These are phyloP conservation scores for Eucalyptus curtisii DNA, from an alignment of 345 rosid genomes.

Conservation along the genomic window DNA sequence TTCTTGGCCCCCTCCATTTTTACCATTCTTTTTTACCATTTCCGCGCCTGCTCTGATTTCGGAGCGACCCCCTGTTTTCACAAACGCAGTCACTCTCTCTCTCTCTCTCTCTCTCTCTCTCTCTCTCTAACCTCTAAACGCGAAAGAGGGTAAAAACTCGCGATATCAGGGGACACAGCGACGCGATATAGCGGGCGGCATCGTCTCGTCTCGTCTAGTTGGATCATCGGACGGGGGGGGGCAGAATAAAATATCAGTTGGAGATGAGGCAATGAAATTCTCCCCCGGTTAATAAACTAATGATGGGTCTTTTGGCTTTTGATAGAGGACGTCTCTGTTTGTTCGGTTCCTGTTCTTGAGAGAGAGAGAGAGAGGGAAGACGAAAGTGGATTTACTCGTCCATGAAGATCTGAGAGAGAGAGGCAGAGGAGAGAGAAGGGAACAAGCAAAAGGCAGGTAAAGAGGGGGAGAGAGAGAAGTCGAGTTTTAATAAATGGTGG, in stretches of 20 bases:
- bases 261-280: neutral
- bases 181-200: neutral
- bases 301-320: neutral
- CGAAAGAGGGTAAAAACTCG: neutral
- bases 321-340: constrained; percentile 7
- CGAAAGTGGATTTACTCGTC: neutral
- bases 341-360: constrained; percentile 20
- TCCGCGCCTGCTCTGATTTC: neutral
- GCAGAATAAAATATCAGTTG: neutral
- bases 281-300: neutral
- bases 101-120: neutral
- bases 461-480: neutral
- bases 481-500: neutral
- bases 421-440: neutral
- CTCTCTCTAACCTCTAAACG: neutral
- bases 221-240: neutral
- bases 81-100: neutral
- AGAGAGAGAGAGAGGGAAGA: neutral
- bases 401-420: neutral
- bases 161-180: neutral
- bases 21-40: neutral
- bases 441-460: neutral
- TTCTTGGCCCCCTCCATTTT: neutral
- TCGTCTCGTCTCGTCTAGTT: neutral
- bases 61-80: neutral